Conservation (phyloP, 2,329 filamentous ascomycete genomes). For the Penicillium sp. region DNA sequence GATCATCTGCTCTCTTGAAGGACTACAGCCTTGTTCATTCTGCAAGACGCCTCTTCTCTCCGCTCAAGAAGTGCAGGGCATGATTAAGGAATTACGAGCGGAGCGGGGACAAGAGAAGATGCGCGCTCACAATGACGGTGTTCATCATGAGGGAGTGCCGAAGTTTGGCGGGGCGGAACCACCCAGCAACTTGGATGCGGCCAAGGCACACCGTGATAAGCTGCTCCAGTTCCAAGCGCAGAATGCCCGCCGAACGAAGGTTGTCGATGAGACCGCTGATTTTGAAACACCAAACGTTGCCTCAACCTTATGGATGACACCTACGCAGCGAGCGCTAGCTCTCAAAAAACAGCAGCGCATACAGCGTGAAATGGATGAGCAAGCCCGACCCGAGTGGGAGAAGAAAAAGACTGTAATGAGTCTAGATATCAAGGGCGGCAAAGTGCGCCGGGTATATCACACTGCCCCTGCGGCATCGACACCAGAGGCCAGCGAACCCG, state of each 20-base stretch:
- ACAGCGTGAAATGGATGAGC: conserved; percentile 83
- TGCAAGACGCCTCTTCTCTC: conserved; percentile 76
- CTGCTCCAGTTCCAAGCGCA: conserved; percentile 81
- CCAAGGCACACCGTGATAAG: conserved; percentile 77
- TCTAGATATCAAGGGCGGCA: conserved; percentile 77
- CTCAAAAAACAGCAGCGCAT: conserved; percentile 84
- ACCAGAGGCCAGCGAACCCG: conserved; percentile 19
- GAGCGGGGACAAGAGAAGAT: conserved; percentile 87
- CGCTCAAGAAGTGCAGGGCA: conserved; percentile 73
- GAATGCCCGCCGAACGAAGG: conserved; percentile 79
- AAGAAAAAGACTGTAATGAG: conserved; percentile 82
- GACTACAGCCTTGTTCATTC: conserved; percentile 89
- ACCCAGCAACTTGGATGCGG: conserved; percentile 64
- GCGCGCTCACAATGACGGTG: conserved; percentile 69
- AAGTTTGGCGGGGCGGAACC: conserved; percentile 25
- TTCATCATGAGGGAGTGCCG: conserved; percentile 41
- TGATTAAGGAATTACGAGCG: conserved; percentile 79
- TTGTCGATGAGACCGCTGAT: conserved; percentile 82
- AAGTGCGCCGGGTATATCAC: conserved; percentile 62
- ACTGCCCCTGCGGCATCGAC: conserved; percentile 34
- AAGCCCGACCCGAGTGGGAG: conserved; percentile 81
- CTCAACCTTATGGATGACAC: conserved; percentile 78
- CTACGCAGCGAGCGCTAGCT: conserved; percentile 78
- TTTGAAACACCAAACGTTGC: conserved; percentile 64
- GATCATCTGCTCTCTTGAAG: conserved; percentile 92